Evolutionary conservation across 2,329 filamentous ascomycete genomes (phyloP), one percentile per base, ranked within the genome.

Genomic region (Xylariaceae sp.): DNA sequence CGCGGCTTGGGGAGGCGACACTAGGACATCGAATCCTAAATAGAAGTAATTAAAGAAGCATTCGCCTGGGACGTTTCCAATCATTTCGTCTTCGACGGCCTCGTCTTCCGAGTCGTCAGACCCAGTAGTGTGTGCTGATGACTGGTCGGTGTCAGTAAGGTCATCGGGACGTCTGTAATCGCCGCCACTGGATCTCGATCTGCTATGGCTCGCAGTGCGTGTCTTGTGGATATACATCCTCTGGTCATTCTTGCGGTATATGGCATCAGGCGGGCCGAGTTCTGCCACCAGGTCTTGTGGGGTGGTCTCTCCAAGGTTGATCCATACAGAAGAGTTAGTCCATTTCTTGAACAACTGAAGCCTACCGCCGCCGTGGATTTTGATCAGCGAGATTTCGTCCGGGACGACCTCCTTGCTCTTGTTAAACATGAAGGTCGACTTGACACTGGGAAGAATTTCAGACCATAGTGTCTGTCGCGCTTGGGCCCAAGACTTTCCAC

Each of bases 11-110:
- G 90, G 89, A 26, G 87, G 86, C 0, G 93, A 96, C n/a, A 99
- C 84, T 4, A 98, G 81, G 9, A 97, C 84, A 72, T 99, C 95
- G 69, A 99, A 96, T 1, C 95, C 95, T 60, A 96, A 88, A 63
- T 93, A 89, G 70, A 97, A 99, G 72, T 99, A 99, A 72, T 98
- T 98, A 75, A 95, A 97, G 71, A 98, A 99, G 62, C 88, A 92
- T 70, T 96, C 91, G 3, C 86, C 83, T 1, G 86, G 84, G 2
- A 86, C 64, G 71, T 80, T 77, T 61, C 79, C 77, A 1, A 77
- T 76, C 2, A 77, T 70, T 26, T 84, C 82, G 26, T 86, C 86
- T 43, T 85, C 82, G 16, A 85, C 71, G 2, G 77, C 81, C 55
- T 83, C 83, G 20, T 83, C 79, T 32, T 90, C 89, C 1, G 86